Evolutionary conservation across 1,284 basidiomycete species (phyloP).

Genomic region (Malassezia sp.): DNA sequence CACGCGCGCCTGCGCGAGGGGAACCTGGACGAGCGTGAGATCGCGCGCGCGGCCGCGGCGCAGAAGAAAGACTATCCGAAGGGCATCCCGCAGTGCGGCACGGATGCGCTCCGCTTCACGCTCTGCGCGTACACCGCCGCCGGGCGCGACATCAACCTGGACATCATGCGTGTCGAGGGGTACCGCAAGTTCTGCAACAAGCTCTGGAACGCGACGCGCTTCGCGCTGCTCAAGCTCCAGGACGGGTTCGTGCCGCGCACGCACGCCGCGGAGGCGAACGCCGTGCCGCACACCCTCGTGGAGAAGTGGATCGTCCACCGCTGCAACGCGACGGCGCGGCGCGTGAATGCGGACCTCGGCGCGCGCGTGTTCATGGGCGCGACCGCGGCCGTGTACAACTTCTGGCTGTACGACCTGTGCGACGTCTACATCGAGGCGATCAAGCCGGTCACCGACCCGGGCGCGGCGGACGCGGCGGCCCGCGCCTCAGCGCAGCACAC

Average conservation of each 20-base stretch:
- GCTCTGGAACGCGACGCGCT: constrained; percentile 98
- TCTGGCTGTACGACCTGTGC: constrained; percentile 97
- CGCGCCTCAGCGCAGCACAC: constrained; percentile 85
- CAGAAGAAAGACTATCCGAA: constrained; percentile 99
- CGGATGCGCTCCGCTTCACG: constrained; percentile 88
- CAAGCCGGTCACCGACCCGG: constrained; percentile 64
- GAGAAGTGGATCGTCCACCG: constrained; percentile 95
- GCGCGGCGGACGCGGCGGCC: constrained; percentile 58
- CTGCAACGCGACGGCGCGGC: constrained; percentile 66
- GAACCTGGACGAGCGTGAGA: constrained; percentile 88
- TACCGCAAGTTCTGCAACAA: constrained; percentile 99
- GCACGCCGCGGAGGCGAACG: constrained; percentile 48
- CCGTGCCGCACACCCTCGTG: constrained; percentile 67
- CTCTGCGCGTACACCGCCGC: constrained; percentile 81
- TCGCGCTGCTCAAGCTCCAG: constrained; percentile 54
- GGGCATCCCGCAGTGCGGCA: constrained; percentile 96
- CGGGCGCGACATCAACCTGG: constrained; percentile 54
- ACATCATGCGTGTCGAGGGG: constrained; percentile 92
- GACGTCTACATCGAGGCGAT: constrained; percentile 92
- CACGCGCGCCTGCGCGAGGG: constrained; percentile 79
- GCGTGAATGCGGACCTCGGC: constrained; percentile 65
- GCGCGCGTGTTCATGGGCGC: constrained; percentile 87
- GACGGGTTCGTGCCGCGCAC: constrained; percentile 33
- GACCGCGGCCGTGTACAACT: constrained; percentile 73
- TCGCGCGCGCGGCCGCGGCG: constrained; percentile 75